These are phyloP conservation scores for Plasmodium knowlesi DNA, from an alignment of 169 alveolate species.

Conservation along the genomic window DNA sequence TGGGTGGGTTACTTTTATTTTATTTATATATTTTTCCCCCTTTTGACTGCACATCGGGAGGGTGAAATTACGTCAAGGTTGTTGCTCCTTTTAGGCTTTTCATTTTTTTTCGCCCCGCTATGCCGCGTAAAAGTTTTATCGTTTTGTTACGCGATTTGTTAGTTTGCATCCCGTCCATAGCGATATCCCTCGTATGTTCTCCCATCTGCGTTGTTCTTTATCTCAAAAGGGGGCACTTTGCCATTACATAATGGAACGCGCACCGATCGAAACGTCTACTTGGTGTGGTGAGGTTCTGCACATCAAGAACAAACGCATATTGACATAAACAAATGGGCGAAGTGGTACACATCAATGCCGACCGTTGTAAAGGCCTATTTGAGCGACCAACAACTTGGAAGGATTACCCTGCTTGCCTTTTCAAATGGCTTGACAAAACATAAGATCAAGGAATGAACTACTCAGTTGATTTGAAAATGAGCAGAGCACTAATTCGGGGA, in stretches of 20 bases:
- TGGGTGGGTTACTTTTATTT: background rate
- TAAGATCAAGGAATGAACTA: background rate
- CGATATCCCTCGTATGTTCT: too few relatives aligned
- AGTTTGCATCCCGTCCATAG: too few relatives aligned
- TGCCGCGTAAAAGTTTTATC: background rate
- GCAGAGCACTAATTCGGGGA: background rate
- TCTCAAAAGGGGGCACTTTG: background rate
- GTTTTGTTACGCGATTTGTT: too few relatives aligned
- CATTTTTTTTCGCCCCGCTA: background rate
- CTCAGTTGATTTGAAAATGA: background rate
- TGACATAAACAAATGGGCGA: background rate
- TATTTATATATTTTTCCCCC: too few relatives aligned
- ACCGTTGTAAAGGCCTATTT: too few relatives aligned
- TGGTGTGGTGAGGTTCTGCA: background rate
- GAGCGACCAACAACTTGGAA: background rate
- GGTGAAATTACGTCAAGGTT: background rate
- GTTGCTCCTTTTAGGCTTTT: background rate
- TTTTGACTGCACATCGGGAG: background rate
- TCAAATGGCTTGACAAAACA: background rate
- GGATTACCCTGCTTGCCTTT: background rate
- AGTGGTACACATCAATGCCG: background rate
- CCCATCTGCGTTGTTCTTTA: too few relatives aligned
- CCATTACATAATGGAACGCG: background rate
- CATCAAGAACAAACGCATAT: background rate
- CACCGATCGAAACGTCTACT: background rate